phyloP scores from a whole-genome alignment of 2,329 filamentous ascomycete species.

The Microcera coccophila region DNA sequence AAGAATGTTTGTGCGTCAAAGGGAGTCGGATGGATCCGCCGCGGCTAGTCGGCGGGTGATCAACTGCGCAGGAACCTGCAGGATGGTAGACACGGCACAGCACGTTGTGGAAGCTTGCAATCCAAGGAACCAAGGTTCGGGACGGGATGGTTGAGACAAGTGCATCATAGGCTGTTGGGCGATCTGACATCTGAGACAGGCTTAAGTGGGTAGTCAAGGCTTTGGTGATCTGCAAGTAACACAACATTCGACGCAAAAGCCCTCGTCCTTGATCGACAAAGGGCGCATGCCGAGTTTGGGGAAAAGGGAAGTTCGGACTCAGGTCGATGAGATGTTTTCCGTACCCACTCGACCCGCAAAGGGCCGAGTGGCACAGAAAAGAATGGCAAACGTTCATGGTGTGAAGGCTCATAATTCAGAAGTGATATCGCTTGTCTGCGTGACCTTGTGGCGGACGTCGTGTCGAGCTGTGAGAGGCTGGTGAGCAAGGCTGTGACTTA shows the following conservation, averaged over 20 bases:
- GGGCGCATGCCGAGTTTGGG: not conserved
- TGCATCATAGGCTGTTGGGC: constrained; percentile 5
- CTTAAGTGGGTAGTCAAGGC: not conserved
- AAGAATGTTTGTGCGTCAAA: too few relatives aligned
- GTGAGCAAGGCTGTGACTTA: constrained; percentile 16
- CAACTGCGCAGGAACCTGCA: constrained; percentile 32
- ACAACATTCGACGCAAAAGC: not conserved
- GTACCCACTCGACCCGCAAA: not conserved
- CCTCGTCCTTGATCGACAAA: not conserved
- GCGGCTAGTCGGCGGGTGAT: constrained; percentile 25
- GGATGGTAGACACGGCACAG: constrained; percentile 4
- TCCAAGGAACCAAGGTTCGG: not conserved
- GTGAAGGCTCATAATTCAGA: not conserved
- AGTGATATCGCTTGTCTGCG: constrained; percentile 5
- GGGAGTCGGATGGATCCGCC: too few relatives aligned
- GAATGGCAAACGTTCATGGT: not conserved
- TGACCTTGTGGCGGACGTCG: constrained; percentile 16
- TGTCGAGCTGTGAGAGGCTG: constrained; percentile 34
- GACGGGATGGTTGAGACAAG: not conserved
- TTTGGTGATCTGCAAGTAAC: not conserved
- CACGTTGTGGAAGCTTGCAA: not conserved
- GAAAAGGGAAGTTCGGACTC: not conserved
- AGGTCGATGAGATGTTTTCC: not conserved
- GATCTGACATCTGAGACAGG: constrained; percentile 7
- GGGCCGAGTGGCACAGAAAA: not conserved